A percentile compares a stretch with the other conserved stretches of the same genome.
Conservation (phyloP, 331 rosid species). For the Arachis monticola region DNA sequence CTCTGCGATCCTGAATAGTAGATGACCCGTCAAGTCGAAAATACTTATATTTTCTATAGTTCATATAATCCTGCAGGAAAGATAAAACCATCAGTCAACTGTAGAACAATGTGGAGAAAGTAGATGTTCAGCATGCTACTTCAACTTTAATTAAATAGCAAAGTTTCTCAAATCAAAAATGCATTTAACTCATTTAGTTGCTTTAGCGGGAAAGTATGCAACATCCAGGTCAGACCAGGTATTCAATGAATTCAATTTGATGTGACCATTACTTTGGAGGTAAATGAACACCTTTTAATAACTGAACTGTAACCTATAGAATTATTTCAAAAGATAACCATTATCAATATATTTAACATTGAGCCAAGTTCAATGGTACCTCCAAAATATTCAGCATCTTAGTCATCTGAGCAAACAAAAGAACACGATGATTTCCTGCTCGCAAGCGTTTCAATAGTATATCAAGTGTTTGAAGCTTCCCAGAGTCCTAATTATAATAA, state of each 20-base stretch:
- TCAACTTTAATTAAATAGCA: not conserved
- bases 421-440: slow-evolving; percentile 86
- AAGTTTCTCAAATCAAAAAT: slow-evolving; percentile 14
- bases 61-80: slow-evolving; percentile 83
- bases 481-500: slow-evolving; percentile 68
- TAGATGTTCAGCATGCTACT: slow-evolving; percentile 27
- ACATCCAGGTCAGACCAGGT: not conserved
- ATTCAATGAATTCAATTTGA: slow-evolving; percentile 4
- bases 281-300: slow-evolving; percentile 24
- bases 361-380: slow-evolving; percentile 51
- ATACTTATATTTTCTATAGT: slow-evolving; percentile 80
- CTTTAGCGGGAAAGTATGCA: not conserved
- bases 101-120: slow-evolving; percentile 20
- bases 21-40: slow-evolving; percentile 90
- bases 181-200: slow-evolving; percentile 24
- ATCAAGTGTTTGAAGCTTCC: slow-evolving; percentile 98
- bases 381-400: slow-evolving; percentile 95
- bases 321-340: not conserved
- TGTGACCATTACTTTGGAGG: slow-evolving; percentile 23
- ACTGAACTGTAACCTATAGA: not conserved
- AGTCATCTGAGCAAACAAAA: slow-evolving; percentile 95
- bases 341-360: slow-evolving; percentile 17
- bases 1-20: slow-evolving; percentile 78
- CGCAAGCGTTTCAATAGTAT: slow-evolving; percentile 83
- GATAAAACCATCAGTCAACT: slow-evolving; percentile 28